A percentile compares a stretch with the other conserved stretches of the same genome.
Conservation (phyloP, 345 rosid genomes). For the Syzygium aqueum region DNA sequence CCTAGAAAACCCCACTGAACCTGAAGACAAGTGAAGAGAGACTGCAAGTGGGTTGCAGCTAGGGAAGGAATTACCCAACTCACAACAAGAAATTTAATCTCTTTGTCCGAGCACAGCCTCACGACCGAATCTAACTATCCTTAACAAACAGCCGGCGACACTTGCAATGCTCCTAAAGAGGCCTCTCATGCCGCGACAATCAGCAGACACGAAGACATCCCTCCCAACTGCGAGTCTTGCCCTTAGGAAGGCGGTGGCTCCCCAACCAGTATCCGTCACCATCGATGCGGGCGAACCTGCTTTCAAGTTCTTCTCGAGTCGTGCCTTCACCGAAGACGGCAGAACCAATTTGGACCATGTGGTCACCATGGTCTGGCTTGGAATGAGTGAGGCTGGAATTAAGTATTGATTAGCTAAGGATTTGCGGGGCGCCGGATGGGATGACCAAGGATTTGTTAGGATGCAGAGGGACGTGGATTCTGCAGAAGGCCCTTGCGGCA, state of each 20-base stretch:
- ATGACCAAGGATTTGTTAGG: background rate
- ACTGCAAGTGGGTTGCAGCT: background rate
- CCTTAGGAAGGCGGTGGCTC: background rate
- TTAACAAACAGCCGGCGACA: background rate
- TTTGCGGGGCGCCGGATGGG: background rate
- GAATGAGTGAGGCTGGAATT: background rate
- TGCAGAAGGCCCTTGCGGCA: background rate
- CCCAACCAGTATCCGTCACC: background rate
- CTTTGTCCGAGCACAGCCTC: background rate
- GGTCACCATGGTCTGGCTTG: background rate
- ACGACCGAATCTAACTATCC: background rate
- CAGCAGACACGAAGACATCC: background rate
- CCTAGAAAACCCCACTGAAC: background rate
- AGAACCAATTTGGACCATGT: background rate
- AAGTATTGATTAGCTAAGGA: background rate
- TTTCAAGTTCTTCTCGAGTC: background rate
- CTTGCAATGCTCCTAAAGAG: background rate
- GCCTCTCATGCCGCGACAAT: background rate
- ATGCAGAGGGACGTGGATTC: background rate
- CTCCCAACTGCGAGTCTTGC: background rate
- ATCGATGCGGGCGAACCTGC: background rate
- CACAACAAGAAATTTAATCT: background rate
- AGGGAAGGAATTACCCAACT: slow-evolving; percentile 1
- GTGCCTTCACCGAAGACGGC: background rate
- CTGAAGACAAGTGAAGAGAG: background rate